Evolutionary conservation across 257 asterid genomes (phyloP), one percentile per base, ranked within the genome.

Genomic region (Ehretia macrophylla): DNA sequence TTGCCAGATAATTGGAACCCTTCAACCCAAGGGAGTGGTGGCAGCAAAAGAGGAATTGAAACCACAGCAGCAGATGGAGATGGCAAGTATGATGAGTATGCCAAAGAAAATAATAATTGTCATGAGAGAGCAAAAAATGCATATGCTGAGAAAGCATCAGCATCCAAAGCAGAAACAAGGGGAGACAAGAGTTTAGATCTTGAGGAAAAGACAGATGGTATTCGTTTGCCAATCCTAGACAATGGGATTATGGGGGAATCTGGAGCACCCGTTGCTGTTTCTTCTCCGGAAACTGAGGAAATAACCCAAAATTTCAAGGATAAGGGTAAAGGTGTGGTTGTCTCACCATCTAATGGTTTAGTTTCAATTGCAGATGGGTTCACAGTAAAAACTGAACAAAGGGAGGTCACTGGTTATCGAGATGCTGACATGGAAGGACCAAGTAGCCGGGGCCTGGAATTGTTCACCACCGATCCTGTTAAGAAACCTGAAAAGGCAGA

Each of bases 391-490:
- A 64, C 72, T 60, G 84, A 77, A 53, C 65, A 77, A 45, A 75
- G 65, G 55, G 75, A 73, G 44, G 67, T 71, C 19, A 59, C 37
- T 55, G 60, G 70, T 64, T 76, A 64, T 69, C 72, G 67, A 45
- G 90, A 81, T 76, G 17, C 69, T 71, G 90, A 77, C 56, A 66
- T 56, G 56, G 96, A 86, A 80, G 92, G 87, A 60, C 88, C 94
- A 51, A 82, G 91, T 66, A 71, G 83, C 40, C 75, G 78, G 75
- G 91, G 97, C 50, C 84, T 85, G 66, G 90, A 89, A 50, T 78
- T 89, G 71, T 83, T 93, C 89, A 77, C 86, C 32, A 53, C 77
- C 32, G 86, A 80, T 79, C 97, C 97, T 57, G 69, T 80, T 23
- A 93, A 75, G 67, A 86, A 79, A 80, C 66, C 72, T 14, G 94